phyloP scores from a whole-genome alignment of 208 protist genomes.

The Trypanosoma lewisi region DNA sequence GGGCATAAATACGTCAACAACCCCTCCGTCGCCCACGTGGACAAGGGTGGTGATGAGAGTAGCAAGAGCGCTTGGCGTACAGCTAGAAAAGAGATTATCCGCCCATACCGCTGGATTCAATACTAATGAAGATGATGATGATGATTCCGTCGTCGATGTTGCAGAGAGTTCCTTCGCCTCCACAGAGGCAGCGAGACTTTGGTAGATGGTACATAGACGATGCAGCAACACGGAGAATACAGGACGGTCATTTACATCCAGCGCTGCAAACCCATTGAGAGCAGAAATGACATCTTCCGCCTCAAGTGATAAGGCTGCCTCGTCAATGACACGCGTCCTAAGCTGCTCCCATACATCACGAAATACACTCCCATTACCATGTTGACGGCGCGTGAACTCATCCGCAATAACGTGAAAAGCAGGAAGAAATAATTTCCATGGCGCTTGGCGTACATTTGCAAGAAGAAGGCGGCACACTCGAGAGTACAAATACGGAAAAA shows the following conservation, averaged over 20 bases:
- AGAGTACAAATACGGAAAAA: slow-evolving; percentile 68
- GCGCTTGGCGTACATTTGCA: slow-evolving; percentile 44
- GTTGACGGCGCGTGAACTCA: slow-evolving; percentile 54
- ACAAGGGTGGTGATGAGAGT: slow-evolving; percentile 41
- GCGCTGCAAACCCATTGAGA: slow-evolving; percentile 64
- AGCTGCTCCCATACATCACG: slow-evolving; percentile 79
- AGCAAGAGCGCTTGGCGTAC: slow-evolving; percentile 65
- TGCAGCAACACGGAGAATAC: slow-evolving; percentile 62
- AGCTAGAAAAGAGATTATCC: slow-evolving; percentile 31
- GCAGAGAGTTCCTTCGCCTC: background rate
- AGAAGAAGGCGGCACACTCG: slow-evolving; percentile 62
- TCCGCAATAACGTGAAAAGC: slow-evolving; percentile 62
- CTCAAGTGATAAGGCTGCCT: slow-evolving; percentile 23
- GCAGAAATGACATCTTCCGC: slow-evolving; percentile 44
- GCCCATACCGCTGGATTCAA: slow-evolving; percentile 13
- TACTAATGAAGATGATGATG: slow-evolving; percentile 7
- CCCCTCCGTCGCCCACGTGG: slow-evolving; percentile 10
- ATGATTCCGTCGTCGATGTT: slow-evolving; percentile 7
- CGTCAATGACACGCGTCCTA: slow-evolving; percentile 49
- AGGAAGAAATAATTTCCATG: slow-evolving; percentile 46
- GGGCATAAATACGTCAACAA: slow-evolving; percentile 37
- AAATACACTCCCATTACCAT: slow-evolving; percentile 55
- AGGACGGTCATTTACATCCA: slow-evolving; percentile 60
- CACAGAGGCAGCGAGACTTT: slow-evolving; percentile 2
- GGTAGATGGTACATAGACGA: slow-evolving; percentile 42